These are phyloP conservation scores for Linnemannia hyalina DNA, from an alignment of 192 early-diverging fungal genomes.

Conservation along the genomic window DNA sequence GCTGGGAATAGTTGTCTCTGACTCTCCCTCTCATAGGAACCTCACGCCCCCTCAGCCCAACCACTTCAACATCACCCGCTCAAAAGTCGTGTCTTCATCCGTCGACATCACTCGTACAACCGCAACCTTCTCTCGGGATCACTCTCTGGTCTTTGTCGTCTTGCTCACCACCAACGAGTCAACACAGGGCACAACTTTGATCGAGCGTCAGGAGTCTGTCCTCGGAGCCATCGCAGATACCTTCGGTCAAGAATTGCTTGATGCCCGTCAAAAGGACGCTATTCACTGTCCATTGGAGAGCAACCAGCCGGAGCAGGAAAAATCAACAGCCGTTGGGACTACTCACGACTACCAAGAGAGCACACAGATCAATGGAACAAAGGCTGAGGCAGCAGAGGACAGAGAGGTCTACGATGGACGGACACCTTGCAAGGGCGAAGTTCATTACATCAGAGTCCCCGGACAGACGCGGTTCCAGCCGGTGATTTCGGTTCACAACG, in stretches of 20 bases:
- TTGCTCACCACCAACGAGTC: background rate
- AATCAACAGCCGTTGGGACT: background rate
- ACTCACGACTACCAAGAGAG: background rate
- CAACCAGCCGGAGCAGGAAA: background rate
- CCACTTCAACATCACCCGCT: constrained; percentile 18
- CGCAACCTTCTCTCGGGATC: constrained; percentile 47
- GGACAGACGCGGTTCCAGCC: constrained; percentile 17
- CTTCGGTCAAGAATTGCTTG: constrained; percentile 45
- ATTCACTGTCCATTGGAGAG: constrained; percentile 14
- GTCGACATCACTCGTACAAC: constrained; percentile 43
- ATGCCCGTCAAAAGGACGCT: background rate
- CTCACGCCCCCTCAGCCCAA: constrained; percentile 3
- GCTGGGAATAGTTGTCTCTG: constrained; percentile 13
- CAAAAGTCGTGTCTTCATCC: constrained; percentile 25
- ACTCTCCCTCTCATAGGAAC: background rate
- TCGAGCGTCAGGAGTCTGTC: constrained; percentile 26
- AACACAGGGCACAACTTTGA: background rate
- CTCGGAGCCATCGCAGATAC: constrained; percentile 45
- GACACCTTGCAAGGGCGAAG: constrained; percentile 46
- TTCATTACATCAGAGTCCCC: constrained; percentile 35
- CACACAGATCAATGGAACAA: background rate
- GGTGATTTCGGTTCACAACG: constrained; percentile 50
- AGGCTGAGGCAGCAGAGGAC: background rate
- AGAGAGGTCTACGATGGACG: constrained; percentile 21
- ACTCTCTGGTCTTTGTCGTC: constrained; percentile 51